Conservation (phyloP, 208 protist genomes). For the Leishmania tarentolae region DNA sequence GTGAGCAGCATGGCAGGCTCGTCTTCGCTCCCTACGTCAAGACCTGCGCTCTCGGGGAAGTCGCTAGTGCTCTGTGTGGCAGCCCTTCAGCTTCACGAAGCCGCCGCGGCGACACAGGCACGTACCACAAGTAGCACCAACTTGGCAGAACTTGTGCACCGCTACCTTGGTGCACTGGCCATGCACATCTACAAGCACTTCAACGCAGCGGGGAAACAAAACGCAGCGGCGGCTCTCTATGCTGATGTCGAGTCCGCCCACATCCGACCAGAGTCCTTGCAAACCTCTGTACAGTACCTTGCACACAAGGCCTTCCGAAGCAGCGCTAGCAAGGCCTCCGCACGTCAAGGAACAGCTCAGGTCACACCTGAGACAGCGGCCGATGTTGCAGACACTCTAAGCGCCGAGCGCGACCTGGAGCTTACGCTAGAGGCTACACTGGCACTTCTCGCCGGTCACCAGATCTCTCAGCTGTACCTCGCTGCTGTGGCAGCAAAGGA, state of each 20-base stretch:
- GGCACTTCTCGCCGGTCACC: constrained; percentile 18
- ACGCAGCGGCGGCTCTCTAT: constrained; percentile 6
- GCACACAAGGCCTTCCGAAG: constrained; percentile 21
- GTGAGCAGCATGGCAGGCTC: neutral
- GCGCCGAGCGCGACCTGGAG: constrained; percentile 24
- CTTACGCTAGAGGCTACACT: constrained; percentile 24
- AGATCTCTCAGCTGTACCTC: constrained; percentile 14
- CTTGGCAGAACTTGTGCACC: neutral
- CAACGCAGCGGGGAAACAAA: constrained; percentile 19
- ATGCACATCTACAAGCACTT: constrained; percentile 12
- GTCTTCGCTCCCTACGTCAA: neutral
- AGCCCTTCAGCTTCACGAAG: constrained; percentile 21
- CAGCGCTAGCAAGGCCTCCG: neutral
- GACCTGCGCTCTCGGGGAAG: constrained; percentile 7
- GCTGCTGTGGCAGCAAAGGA: neutral
- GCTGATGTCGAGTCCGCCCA: constrained; percentile 19
- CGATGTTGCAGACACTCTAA: neutral
- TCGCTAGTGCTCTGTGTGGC: constrained; percentile 28
- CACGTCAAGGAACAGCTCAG: neutral
- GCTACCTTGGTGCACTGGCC: constrained; percentile 20
- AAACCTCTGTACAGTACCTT: constrained; percentile 23
- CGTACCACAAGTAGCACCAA: neutral
- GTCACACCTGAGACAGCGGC: neutral
- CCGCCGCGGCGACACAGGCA: neutral
- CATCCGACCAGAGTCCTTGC: constrained; percentile 9